Percentiles rank a stretch among this genome's conserved stretches.
phyloP scores from a whole-genome alignment of 352 stramenopile genomes.

The Pythium dissotocum region DNA sequence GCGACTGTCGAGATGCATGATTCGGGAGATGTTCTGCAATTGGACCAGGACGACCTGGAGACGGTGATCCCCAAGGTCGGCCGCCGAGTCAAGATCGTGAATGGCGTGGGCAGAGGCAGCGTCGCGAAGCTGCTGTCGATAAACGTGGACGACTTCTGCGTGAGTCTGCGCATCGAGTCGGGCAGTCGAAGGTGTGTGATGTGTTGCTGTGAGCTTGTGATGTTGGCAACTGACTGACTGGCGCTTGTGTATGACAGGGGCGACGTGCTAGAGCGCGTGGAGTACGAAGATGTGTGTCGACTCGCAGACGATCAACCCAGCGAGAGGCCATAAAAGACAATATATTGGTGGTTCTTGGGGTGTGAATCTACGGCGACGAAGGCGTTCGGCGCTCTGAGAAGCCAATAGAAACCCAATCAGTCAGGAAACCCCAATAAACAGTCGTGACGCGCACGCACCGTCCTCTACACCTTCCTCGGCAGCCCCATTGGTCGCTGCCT shows the following conservation, averaged over 20 bases:
- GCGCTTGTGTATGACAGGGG: conserved; percentile 37
- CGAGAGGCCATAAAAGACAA: conserved; percentile 16
- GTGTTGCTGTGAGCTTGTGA: background rate
- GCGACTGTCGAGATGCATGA: conserved; percentile 84
- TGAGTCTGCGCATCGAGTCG: conserved; percentile 61
- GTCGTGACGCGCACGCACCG: conserved; percentile 4
- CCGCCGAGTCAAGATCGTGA: conserved; percentile 74
- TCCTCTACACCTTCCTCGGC: conserved; percentile 26
- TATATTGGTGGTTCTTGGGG: background rate
- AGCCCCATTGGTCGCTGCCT: conserved; percentile 31
- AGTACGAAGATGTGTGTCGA: conserved; percentile 87
- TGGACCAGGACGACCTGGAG: conserved; percentile 90
- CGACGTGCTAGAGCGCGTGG: conserved; percentile 63
- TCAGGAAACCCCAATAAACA: background rate
- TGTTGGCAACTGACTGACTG: background rate
- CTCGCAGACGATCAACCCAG: conserved; percentile 39
- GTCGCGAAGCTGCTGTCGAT: conserved; percentile 75
- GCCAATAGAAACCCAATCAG: background rate
- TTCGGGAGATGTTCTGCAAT: conserved; percentile 71
- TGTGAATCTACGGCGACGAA: conserved; percentile 3
- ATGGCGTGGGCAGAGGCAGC: conserved; percentile 57
- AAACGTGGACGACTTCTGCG: conserved; percentile 64
- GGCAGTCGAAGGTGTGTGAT: conserved; percentile 48
- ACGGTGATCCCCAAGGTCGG: conserved; percentile 85
- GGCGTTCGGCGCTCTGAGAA: conserved; percentile 13